Conservation (phyloP, 345 rosid species). For the Boechera stricta region DNA sequence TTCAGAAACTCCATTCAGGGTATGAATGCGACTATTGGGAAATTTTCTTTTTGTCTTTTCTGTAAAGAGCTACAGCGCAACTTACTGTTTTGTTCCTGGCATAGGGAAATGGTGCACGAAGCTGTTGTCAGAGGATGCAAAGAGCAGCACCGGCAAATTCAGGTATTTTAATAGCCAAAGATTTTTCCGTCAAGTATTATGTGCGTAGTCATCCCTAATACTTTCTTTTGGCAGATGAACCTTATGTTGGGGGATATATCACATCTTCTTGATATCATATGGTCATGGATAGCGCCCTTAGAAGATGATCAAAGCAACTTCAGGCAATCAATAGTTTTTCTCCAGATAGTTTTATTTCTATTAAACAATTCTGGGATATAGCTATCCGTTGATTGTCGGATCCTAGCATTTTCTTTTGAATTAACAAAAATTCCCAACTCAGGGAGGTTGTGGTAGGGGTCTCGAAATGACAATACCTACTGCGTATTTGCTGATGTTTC, state of each 20-base stretch:
- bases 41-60: neutral
- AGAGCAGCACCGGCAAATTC: slow-evolving; percentile 96
- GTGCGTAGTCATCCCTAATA: slow-evolving; percentile 29
- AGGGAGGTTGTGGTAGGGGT: slow-evolving; percentile 22
- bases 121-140: slow-evolving; percentile 88
- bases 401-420: slow-evolving; percentile 12
- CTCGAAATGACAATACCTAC: slow-evolving; percentile 10
- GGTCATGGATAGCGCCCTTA: slow-evolving; percentile 97
- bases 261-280: slow-evolving; percentile 82
- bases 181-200: slow-evolving; percentile 22
- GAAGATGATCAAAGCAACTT: slow-evolving; percentile 79
- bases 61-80: slow-evolving; percentile 10
- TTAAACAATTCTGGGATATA: slow-evolving; percentile 3
- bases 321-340: slow-evolving; percentile 58
- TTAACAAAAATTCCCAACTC: slow-evolving; percentile 3
- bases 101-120: slow-evolving; percentile 87
- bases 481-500: slow-evolving; percentile 6
- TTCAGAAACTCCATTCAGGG: slow-evolving; percentile 98
- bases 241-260: slow-evolving; percentile 94
- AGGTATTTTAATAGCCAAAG: slow-evolving; percentile 53
- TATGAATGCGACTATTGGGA: slow-evolving; percentile 39
- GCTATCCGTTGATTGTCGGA: neutral
- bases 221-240: slow-evolving; percentile 70
- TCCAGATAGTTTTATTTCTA: slow-evolving; percentile 13
- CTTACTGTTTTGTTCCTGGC: slow-evolving; percentile 32